A percentile compares a stretch with the other conserved stretches of the same genome.
These are phyloP conservation scores for Pythium volutum DNA, from an alignment of 352 stramenopile genomes.

Conservation along the genomic window DNA sequence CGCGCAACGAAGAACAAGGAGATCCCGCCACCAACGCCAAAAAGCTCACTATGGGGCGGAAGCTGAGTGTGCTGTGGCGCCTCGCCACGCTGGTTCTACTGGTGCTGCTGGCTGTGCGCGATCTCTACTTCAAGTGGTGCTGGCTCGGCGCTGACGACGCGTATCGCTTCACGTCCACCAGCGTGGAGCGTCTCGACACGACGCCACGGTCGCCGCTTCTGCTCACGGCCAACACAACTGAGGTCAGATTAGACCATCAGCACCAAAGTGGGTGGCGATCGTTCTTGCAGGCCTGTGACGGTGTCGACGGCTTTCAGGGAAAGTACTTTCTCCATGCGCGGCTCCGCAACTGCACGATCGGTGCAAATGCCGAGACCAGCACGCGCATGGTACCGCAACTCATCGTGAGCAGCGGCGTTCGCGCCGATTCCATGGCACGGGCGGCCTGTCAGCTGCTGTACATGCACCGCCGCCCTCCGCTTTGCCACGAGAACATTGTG, in stretches of 20 bases:
- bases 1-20: background rate
- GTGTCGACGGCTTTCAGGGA: slow-evolving; percentile 25
- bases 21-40: background rate
- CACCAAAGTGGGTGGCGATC: slow-evolving; percentile 41
- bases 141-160: slow-evolving; percentile 44
- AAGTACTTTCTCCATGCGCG: slow-evolving; percentile 31
- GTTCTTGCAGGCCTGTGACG: slow-evolving; percentile 44
- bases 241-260: slow-evolving; percentile 16
- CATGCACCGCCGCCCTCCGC: slow-evolving; percentile 39
- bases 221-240: slow-evolving; percentile 16
- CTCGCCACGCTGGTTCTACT: slow-evolving; percentile 32
- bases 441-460: slow-evolving; percentile 45
- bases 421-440: slow-evolving; percentile 55
- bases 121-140: slow-evolving; percentile 55
- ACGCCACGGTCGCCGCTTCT: slow-evolving; percentile 5
- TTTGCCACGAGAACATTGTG: slow-evolving; percentile 52
- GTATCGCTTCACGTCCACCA: slow-evolving; percentile 37
- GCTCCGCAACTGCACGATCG: slow-evolving; percentile 44
- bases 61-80: slow-evolving; percentile 21
- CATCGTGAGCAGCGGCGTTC: slow-evolving; percentile 39
- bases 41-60: background rate
- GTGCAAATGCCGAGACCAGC: slow-evolving; percentile 18
- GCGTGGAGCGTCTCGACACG: slow-evolving; percentile 20
- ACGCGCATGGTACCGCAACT: slow-evolving; percentile 28
- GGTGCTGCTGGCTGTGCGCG: slow-evolving; percentile 43